Base-by-base conservation (phyloP, 2,329 filamentous ascomycete species). In the Stachybotrys elegans region DNA sequence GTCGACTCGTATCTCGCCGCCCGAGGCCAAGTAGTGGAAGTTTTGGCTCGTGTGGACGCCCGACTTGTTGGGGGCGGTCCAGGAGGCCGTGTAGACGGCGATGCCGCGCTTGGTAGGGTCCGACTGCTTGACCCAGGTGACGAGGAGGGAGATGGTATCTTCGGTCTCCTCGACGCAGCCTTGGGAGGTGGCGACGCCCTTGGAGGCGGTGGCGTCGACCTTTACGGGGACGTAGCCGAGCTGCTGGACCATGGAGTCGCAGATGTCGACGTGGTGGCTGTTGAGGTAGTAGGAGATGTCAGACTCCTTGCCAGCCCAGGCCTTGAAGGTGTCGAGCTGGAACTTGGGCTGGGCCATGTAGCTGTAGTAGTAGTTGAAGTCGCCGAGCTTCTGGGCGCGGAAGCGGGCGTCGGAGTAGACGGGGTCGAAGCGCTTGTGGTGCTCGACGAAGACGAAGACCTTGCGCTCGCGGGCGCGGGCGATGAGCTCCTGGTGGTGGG, bases 311-410 rank as follows among this genome's bases (percentile, higher is more conserved):
- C 91, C 91, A 0, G 91, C 91, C 90, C 90, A 95, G 4, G 89
- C 86, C 68, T 89, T 91, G 81, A 95, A 95, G 1, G 90, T 95
- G 73, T 94, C 87, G 39, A 95, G 79, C 70, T 95, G 90, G 41
- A 78, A 88, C 71, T 94, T 95, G 48, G 85, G 87, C 73, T 95
- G 90, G 40, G 83, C 88, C 90, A 95, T 95, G 78, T 96, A 96
- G 56, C 81, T 86, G 77, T 95, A 96, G 65, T 95, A 96, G 76
- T 96, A 96, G 75, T 95, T 95, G 81, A 96, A 96, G 69, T 95
- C 89, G 51, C 91, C 91, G 7, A 96, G 73, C 43, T 75, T 81
- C 59, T 80, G 71, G 13, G 88, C 88, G 55, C 85, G 83, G 69
- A 84, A 84, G 40, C 84, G 80, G 13, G 92, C 92, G 64, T 96